Evolutionary conservation across 805 yeast genomes (phyloP).

Genomic region (Wickerhamomyces tratensis): DNA sequence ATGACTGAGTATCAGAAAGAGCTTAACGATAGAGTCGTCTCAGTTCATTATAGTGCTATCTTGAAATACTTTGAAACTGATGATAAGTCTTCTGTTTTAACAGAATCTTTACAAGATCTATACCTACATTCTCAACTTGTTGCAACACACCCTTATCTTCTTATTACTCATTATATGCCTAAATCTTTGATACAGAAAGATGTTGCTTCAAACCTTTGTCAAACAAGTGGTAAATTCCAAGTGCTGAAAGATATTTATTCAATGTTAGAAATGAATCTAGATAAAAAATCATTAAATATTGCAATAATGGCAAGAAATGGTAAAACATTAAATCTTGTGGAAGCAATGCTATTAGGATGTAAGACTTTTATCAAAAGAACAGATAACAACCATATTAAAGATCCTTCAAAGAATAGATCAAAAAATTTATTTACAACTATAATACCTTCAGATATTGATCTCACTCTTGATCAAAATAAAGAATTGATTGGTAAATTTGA

Average conservation of each 20-base stretch:
- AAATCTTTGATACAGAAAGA: constrained; percentile 65
- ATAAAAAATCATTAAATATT: constrained; percentile 36
- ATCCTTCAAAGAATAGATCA: constrained; percentile 26
- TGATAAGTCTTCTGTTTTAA: constrained; percentile 43
- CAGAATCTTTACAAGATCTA: constrained; percentile 71
- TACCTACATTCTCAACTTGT: constrained; percentile 69
- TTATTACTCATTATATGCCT: constrained; percentile 82
- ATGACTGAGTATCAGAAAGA: constrained; percentile 82
- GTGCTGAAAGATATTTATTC: constrained; percentile 56
- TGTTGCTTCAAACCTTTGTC: constrained; percentile 58
- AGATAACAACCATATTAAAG: constrained; percentile 54
- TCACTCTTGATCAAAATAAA: neutral
- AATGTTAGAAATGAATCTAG: constrained; percentile 38
- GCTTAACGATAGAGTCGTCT: constrained; percentile 83
- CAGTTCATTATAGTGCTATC: constrained; percentile 86
- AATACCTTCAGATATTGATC: constrained; percentile 10
- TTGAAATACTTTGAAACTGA: constrained; percentile 69
- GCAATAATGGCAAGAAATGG: constrained; percentile 68
- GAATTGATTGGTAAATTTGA: constrained; percentile 30
- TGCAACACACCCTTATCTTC: constrained; percentile 80
- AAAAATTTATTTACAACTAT: constrained; percentile 12
- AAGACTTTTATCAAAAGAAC: constrained; percentile 47
- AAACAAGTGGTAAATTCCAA: constrained; percentile 77
- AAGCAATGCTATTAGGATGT: constrained; percentile 59
- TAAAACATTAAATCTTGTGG: constrained; percentile 59